These are phyloP conservation scores for Leishmania tarentolae DNA, from an alignment of 208 protist species.

Conservation along the genomic window DNA sequence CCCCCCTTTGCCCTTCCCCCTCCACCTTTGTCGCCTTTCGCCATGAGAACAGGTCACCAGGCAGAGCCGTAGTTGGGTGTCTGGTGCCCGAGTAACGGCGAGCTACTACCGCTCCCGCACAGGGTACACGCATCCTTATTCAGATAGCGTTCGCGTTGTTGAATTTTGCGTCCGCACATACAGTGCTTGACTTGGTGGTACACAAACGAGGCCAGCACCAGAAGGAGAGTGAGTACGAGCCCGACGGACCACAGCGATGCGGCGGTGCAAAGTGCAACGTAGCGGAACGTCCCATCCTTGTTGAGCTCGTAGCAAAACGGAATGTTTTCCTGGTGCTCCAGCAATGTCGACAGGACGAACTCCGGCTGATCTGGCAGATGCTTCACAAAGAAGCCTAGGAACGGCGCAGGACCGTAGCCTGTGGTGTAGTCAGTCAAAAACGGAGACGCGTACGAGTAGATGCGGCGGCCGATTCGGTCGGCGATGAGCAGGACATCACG, in stretches of 20 bases:
- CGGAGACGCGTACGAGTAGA: conserved; percentile 73
- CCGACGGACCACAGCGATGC: conserved; percentile 68
- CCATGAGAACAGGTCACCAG: neutral
- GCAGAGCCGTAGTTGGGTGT: conserved; percentile 32
- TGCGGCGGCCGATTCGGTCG: conserved; percentile 74
- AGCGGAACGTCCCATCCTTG: conserved; percentile 67
- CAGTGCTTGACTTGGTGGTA: conserved; percentile 33
- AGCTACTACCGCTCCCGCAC: conserved; percentile 10
- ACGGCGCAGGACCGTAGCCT: conserved; percentile 45
- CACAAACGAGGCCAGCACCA: conserved; percentile 33
- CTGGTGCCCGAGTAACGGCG: conserved; percentile 21
- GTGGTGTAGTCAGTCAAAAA: conserved; percentile 46
- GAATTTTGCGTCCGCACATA: conserved; percentile 4
- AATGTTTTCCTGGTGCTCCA: conserved; percentile 82
- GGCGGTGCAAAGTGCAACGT: conserved; percentile 81
- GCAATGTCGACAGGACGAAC: conserved; percentile 71
- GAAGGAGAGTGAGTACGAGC: conserved; percentile 38
- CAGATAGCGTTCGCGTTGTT: conserved; percentile 7
- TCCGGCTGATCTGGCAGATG: conserved; percentile 86
- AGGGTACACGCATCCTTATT: neutral
- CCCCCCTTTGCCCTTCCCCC: neutral
- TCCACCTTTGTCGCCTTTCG: neutral
- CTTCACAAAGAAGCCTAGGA: conserved; percentile 70
- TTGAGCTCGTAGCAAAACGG: conserved; percentile 89
- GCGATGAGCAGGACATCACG: conserved; percentile 77